phyloP scores from a whole-genome alignment of 257 asterid species.

The Nicotiana obtusifolia region DNA sequence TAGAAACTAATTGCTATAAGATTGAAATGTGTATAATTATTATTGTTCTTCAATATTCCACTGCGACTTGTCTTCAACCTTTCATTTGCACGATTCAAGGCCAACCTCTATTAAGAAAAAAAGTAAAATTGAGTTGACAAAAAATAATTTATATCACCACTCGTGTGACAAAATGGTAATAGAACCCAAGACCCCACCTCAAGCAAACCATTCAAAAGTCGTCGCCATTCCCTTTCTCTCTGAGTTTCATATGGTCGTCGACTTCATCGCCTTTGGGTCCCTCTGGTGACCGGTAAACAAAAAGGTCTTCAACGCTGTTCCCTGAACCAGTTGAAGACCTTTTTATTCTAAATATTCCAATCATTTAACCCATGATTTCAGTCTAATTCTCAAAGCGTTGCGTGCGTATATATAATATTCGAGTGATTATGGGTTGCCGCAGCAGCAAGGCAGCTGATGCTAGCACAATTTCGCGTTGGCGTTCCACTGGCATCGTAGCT shows the following conservation, averaged over 20 bases:
- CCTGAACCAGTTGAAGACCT: not conserved
- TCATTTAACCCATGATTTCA: not conserved
- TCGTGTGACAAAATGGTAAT: not conserved
- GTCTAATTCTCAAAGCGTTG: not conserved
- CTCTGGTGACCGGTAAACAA: not conserved
- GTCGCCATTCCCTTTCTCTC: not conserved
- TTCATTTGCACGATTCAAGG: too few species aligned
- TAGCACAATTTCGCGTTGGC: conserved; percentile 75
- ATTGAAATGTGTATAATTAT: too few species aligned
- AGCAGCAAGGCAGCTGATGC: conserved; percentile 66
- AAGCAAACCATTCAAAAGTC: not conserved
- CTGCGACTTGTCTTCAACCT: too few species aligned
- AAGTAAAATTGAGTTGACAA: not conserved
- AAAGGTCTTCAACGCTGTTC: not conserved
- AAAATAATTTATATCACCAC: not conserved
- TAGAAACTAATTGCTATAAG: too few species aligned
- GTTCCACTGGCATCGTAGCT: conserved; percentile 95
- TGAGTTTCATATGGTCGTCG: not conserved
- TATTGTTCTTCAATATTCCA: too few species aligned
- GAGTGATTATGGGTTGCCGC: conserved; percentile 63
- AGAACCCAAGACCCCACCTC: not conserved
- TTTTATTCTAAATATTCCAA: not conserved
- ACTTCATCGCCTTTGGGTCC: not conserved
- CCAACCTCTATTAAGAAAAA: not conserved
- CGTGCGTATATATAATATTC: not conserved